Conservation (phyloP, 2,329 filamentous ascomycete genomes). For the Hymenoscyphus occultus region DNA sequence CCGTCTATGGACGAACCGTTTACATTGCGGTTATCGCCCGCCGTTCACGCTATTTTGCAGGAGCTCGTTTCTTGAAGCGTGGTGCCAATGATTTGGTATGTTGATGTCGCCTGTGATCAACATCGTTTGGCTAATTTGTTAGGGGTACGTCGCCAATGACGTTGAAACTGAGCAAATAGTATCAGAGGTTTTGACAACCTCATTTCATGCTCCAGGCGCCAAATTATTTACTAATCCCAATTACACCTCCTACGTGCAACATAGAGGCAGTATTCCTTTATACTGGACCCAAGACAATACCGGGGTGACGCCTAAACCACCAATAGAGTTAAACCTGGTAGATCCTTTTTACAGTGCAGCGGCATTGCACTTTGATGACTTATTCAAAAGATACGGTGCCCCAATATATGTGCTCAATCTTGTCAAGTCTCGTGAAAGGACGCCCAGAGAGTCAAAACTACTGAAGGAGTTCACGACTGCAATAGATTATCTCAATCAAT, state of each 20-base stretch:
- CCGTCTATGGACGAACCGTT: constrained; percentile 81
- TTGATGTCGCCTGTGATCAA: neutral
- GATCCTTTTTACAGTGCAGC: constrained; percentile 95
- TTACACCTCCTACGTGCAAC: constrained; percentile 95
- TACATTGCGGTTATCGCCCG: constrained; percentile 94
- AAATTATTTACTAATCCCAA: constrained; percentile 82
- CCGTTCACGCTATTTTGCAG: constrained; percentile 88
- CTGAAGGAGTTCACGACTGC: constrained; percentile 83
- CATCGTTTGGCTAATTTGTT: constrained; percentile 14
- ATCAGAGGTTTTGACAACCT: constrained; percentile 89
- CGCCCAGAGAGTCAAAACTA: constrained; percentile 86
- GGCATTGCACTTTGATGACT: constrained; percentile 88
- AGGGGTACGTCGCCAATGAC: constrained; percentile 94
- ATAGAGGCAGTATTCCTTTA: constrained; percentile 91
- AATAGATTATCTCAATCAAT: constrained; percentile 91
- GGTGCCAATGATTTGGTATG: constrained; percentile 79
- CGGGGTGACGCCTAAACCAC: constrained; percentile 92
- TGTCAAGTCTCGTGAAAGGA: constrained; percentile 84
- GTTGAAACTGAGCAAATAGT: constrained; percentile 99
- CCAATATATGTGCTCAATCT: constrained; percentile 91
- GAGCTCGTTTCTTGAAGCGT: constrained; percentile 89
- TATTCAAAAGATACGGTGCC: constrained; percentile 89
- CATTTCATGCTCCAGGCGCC: constrained; percentile 88
- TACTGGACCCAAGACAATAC: constrained; percentile 98
- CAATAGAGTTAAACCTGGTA: constrained; percentile 90